These are phyloP conservation scores for Perkinsus olseni DNA, from an alignment of 169 alveolate species.

Conservation along the genomic window DNA sequence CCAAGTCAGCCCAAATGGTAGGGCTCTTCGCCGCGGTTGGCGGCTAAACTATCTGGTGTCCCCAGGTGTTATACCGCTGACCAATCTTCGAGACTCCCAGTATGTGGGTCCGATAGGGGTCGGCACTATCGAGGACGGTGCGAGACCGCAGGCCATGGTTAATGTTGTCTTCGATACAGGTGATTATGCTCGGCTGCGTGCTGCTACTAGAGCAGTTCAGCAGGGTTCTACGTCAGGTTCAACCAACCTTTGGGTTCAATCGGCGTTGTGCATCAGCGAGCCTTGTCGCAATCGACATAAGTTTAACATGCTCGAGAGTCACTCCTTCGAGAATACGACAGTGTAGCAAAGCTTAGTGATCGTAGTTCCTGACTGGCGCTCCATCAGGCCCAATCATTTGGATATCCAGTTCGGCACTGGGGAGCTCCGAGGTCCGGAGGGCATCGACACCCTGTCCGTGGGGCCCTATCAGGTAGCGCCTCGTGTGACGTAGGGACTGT, in stretches of 20 bases:
- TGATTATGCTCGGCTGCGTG: not conserved
- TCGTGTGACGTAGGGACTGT: not conserved
- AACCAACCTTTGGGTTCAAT: conserved; percentile 6
- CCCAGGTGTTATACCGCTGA: not conserved
- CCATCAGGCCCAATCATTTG: not conserved
- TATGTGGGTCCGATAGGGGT: conserved; percentile 13
- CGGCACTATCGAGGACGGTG: not conserved
- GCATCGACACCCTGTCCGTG: conserved; percentile 3
- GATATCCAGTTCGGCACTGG: conserved; percentile 16
- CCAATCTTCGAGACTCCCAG: conserved; percentile 9
- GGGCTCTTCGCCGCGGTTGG: not conserved
- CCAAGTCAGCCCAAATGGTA: not conserved
- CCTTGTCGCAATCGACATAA: conserved; percentile 3
- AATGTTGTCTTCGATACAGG: conserved; percentile 13
- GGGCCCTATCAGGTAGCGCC: conserved; percentile 8
- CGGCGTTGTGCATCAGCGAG: conserved; percentile 7
- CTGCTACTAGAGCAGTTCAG: too few species aligned
- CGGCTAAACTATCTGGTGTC: not conserved
- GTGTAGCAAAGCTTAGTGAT: not conserved
- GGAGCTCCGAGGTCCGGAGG: conserved; percentile 8
- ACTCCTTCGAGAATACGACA: not conserved
- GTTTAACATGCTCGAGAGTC: not conserved
- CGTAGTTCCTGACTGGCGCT: not conserved
- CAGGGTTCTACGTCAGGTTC: not conserved
- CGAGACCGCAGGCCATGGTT: conserved; percentile 12